phyloP scores from a whole-genome alignment of 2,329 filamentous ascomycete species.

The Coleophoma crateriformis region DNA sequence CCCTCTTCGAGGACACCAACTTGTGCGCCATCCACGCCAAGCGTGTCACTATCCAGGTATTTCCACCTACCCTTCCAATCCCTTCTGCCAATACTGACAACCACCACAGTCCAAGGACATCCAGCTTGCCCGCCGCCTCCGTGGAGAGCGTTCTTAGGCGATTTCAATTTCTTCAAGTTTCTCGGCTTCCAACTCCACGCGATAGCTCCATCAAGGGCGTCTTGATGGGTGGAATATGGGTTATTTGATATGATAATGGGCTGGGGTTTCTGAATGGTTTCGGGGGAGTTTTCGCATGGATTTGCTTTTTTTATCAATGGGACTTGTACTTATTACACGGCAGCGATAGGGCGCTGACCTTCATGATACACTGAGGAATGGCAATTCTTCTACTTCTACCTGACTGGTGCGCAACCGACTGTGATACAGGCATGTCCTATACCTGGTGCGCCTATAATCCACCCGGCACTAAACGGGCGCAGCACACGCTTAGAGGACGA shows the following conservation, averaged over 20 bases:
- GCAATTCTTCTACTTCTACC: neutral
- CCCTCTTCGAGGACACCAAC: conserved; percentile 97
- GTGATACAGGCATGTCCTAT: too few species aligned
- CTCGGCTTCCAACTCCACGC: neutral
- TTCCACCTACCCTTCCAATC: conserved; percentile 11
- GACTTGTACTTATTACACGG: neutral
- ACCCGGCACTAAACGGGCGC: too few species aligned
- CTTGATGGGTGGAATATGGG: neutral
- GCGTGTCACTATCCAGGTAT: conserved; percentile 76
- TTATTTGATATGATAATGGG: neutral
- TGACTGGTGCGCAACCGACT: too few species aligned
- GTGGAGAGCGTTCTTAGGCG: conserved; percentile 79
- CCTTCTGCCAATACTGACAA: conserved; percentile 1
- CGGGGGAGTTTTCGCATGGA: neutral
- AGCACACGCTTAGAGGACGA: too few species aligned
- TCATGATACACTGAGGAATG: neutral
- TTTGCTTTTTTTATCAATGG: neutral
- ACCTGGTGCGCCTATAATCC: too few species aligned
- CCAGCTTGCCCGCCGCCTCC: conserved; percentile 90
- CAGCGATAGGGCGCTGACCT: neutral
- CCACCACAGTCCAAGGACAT: conserved; percentile 67
- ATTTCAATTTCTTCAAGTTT: neutral
- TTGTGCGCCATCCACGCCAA: conserved; percentile 96
- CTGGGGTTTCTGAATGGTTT: neutral
- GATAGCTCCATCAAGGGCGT: neutral